phyloP scores from a whole-genome alignment of 306 rosid species.

The Alnus glutinosa region DNA sequence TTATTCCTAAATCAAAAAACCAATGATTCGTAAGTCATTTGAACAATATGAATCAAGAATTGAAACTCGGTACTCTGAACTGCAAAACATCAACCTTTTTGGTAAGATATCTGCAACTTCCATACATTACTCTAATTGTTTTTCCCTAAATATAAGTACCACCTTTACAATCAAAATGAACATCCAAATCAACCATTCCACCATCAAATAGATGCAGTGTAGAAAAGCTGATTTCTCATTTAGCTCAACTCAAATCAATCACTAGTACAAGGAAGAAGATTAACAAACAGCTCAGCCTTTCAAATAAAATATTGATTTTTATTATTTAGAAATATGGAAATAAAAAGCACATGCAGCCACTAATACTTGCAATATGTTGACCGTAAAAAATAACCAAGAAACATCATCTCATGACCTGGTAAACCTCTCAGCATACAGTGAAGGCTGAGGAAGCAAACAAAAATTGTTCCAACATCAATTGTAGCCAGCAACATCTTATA shows the following conservation, averaged over 20 bases:
- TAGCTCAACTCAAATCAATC: background rate
- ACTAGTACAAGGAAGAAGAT: background rate
- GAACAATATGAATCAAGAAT: background rate
- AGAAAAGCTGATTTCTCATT: constrained; percentile 1
- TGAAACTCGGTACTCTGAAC: background rate
- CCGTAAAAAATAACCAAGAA: background rate
- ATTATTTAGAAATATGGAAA: background rate
- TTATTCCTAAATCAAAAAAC: background rate
- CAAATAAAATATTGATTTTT: background rate
- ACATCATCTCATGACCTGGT: background rate
- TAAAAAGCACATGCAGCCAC: background rate
- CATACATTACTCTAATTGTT: background rate
- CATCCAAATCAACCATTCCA: constrained; percentile 3
- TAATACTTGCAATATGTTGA: constrained; percentile 3
- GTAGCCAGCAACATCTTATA: background rate
- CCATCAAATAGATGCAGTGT: background rate
- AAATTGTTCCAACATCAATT: background rate
- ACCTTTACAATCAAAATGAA: background rate
- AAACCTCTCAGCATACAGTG: background rate
- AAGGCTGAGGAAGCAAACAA: background rate
- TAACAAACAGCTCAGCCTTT: background rate
- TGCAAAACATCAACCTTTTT: background rate
- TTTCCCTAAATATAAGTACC: background rate
- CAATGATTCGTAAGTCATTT: background rate
- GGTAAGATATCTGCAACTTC: background rate